These are phyloP conservation scores for Geotrichum klebahnii DNA, from an alignment of 1,139 yeast genomes.

Conservation along the genomic window DNA sequence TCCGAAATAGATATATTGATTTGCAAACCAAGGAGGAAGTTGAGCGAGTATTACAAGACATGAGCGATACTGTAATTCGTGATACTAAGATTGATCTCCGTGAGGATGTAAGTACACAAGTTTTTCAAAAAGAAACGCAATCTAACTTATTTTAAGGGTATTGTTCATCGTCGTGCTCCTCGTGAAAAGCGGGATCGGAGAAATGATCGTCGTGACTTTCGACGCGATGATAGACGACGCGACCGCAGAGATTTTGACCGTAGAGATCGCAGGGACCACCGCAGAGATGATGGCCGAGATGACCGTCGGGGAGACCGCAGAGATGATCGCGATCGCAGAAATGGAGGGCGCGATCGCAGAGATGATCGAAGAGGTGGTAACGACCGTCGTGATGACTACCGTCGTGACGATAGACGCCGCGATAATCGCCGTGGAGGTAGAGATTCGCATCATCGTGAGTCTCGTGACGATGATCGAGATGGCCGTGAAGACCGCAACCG, in stretches of 20 bases:
- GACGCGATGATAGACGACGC: slow-evolving; percentile 66
- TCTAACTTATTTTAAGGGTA: slow-evolving; percentile 5
- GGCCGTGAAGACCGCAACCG: slow-evolving; percentile 5
- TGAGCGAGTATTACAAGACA: slow-evolving; percentile 27
- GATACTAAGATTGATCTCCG: slow-evolving; percentile 27
- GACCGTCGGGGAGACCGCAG: slow-evolving; percentile 24
- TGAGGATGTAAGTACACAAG: slow-evolving; percentile 28
- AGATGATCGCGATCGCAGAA: slow-evolving; percentile 23
- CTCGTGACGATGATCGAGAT: slow-evolving; percentile 15
- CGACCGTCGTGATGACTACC: slow-evolving; percentile 25
- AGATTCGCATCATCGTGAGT: slow-evolving; percentile 19
- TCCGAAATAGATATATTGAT: slow-evolving; percentile 29
- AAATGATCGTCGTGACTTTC: slow-evolving; percentile 15
- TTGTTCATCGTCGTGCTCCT: slow-evolving; percentile 57
- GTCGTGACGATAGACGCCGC: slow-evolving; percentile 25
- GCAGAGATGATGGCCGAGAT: slow-evolving; percentile 24
- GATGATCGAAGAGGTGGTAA: slow-evolving; percentile 20
- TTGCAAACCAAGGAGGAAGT: slow-evolving; percentile 31
- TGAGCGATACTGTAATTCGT: slow-evolving; percentile 28
- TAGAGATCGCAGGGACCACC: slow-evolving; percentile 26
- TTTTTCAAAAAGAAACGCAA: not conserved
- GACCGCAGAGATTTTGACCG: slow-evolving; percentile 56
- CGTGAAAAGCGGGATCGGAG: slow-evolving; percentile 21
- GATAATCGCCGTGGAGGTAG: slow-evolving; percentile 19
- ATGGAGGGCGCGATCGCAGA: slow-evolving; percentile 20